These are phyloP conservation scores for Hordeum vulgare DNA, from an alignment of 176 grass and related monocot species.

Conservation along the genomic window MorexV3_pseudomolecules_assembly NC_058522.1:516618497-516618996, in stretches of 20 bases:
- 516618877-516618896: conserved; percentile 40
- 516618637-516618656: neutral
- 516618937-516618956: neutral
- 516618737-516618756: conserved; percentile 84
- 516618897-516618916: neutral
- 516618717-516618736: conserved; percentile 61
- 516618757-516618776: conserved; percentile 56
- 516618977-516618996: neutral
- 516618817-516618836: conserved; percentile 64
- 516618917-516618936: neutral
- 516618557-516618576: conserved; percentile 66
- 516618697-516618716: conserved; percentile 50
- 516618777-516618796: conserved; percentile 55
- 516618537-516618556: conserved; percentile 47
- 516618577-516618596: neutral
- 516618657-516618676: neutral
- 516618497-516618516: conserved; percentile 97
- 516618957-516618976: neutral
- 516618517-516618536: conserved; percentile 67
- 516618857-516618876: conserved; percentile 67
- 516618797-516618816: conserved; percentile 63
- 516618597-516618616: neutral
- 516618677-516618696: conserved; percentile 17
- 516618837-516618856: conserved; percentile 88
- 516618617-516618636: neutral